phyloP scores from a whole-genome alignment of 225 moss, liverwort and hornwort genomes.

The Marchantia polymorpha region DNA sequence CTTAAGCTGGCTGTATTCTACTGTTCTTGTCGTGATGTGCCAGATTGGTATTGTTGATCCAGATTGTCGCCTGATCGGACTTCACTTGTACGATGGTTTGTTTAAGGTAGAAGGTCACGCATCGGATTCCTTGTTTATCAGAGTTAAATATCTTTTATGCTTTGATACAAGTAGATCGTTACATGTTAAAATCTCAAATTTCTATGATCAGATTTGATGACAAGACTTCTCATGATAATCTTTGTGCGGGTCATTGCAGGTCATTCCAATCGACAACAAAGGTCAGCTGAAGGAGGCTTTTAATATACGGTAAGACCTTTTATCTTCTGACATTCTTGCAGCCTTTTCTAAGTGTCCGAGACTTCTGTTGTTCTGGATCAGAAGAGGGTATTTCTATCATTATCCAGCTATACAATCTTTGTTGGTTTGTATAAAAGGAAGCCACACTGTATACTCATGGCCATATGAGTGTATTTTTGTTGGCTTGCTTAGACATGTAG shows the following conservation, averaged over 20 bases:
- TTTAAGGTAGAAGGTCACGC: conserved; percentile 66
- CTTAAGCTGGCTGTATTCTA: not conserved
- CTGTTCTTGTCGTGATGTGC: not conserved
- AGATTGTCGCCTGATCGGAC: conserved; percentile 94
- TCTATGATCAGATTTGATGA: not conserved
- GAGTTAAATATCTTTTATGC: not conserved
- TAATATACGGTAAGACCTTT: conserved; percentile 66
- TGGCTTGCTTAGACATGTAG: too few relatives aligned
- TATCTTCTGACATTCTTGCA: not conserved
- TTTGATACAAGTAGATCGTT: not conserved
- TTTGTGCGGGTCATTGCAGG: conserved; percentile 43
- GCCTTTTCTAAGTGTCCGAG: not conserved
- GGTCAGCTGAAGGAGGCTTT: conserved; percentile 97
- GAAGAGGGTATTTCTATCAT: too few relatives aligned
- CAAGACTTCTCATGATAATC: not conserved
- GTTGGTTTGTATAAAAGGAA: not conserved
- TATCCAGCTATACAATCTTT: too few relatives aligned
- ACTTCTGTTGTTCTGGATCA: not conserved
- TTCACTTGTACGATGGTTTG: conserved; percentile 90
- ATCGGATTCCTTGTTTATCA: not conserved
- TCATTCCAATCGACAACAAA: conserved; percentile 97
- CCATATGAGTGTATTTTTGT: too few relatives aligned
- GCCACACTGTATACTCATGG: too few relatives aligned
- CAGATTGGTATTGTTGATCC: conserved; percentile 99
- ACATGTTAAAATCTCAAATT: not conserved